Conservation (phyloP, 2,329 filamentous ascomycete genomes). For the Hypoxylon sp. region DNA sequence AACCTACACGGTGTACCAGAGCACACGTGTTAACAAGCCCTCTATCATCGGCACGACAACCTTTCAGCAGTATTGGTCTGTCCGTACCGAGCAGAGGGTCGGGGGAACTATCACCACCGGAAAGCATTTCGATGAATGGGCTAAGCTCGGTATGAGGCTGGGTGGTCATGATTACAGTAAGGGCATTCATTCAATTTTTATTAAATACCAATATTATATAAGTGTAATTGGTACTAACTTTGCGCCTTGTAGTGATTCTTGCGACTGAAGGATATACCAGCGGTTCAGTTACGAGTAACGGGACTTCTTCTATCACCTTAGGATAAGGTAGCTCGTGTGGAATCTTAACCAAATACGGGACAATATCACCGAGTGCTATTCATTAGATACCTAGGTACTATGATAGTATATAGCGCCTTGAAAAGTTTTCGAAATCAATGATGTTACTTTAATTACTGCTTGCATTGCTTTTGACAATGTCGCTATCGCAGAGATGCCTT, state of each 20-base stretch:
- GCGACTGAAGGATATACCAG: slow-evolving; percentile 50
- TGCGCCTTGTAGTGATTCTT: slow-evolving; percentile 46
- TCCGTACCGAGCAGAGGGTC: slow-evolving; percentile 64
- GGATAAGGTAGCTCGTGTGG: slow-evolving; percentile 17
- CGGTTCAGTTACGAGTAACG: slow-evolving; percentile 46
- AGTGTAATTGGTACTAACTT: not conserved
- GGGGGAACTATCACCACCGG: slow-evolving; percentile 67
- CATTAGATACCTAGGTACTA: too few relatives aligned
- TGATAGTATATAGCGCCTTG: not conserved
- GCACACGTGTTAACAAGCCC: slow-evolving; percentile 65
- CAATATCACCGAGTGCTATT: not conserved
- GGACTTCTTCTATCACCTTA: slow-evolving; percentile 47
- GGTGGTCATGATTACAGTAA: slow-evolving; percentile 66
- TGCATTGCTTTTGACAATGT: not conserved
- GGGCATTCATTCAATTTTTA: not conserved
- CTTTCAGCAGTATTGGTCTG: slow-evolving; percentile 68
- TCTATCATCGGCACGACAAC: slow-evolving; percentile 69
- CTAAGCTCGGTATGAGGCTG: slow-evolving; percentile 62
- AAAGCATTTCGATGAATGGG: slow-evolving; percentile 70
- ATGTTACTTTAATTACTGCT: not conserved
- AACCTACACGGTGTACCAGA: slow-evolving; percentile 67
- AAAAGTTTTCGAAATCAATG: not conserved
- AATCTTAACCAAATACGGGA: not conserved
- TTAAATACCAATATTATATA: not conserved
- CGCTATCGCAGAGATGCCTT: not conserved